phyloP scores from a whole-genome alignment of 352 stramenopile genomes.

The Globisporangium takayamanum region DNA sequence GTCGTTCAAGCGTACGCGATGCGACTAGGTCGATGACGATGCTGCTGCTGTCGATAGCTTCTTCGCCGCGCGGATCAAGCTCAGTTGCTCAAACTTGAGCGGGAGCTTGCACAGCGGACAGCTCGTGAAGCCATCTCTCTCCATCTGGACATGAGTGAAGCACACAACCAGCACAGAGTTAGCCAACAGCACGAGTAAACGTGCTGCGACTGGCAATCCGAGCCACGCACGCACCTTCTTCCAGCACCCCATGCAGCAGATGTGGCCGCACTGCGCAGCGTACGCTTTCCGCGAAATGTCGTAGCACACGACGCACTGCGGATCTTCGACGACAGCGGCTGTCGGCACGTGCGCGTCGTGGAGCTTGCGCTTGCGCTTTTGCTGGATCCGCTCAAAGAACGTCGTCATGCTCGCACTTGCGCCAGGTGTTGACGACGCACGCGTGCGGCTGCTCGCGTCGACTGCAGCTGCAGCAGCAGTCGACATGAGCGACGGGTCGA shows the following conservation, averaged over 20 bases:
- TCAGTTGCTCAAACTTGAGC: conserved; percentile 63
- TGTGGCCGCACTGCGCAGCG: conserved; percentile 73
- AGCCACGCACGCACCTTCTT: conserved; percentile 51
- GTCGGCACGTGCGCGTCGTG: conserved; percentile 17
- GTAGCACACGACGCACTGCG: conserved; percentile 82
- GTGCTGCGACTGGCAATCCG: background rate
- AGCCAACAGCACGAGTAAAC: conserved; percentile 5
- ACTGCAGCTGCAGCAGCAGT: background rate
- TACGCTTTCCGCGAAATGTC: conserved; percentile 74
- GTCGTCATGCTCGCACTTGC: conserved; percentile 22
- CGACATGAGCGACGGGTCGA: conserved; percentile 13
- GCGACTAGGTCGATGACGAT: background rate
- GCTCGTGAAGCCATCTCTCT: conserved; percentile 63
- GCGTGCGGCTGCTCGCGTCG: background rate
- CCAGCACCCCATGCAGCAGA: conserved; percentile 80
- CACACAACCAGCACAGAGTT: conserved; percentile 9
- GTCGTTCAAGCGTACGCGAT: no score
- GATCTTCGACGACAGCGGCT: conserved; percentile 58
- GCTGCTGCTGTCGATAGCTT: conserved; percentile 5
- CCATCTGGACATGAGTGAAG: conserved; percentile 36
- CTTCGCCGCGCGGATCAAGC: conserved; percentile 63
- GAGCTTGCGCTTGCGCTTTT: conserved; percentile 50
- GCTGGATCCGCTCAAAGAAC: conserved; percentile 67
- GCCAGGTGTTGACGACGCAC: background rate
- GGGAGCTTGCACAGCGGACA: conserved; percentile 73